A percentile compares a stretch with the other conserved stretches of the same genome.
Conservation (phyloP, 2,329 filamentous ascomycete species). For the Fusarium clavum region DNA sequence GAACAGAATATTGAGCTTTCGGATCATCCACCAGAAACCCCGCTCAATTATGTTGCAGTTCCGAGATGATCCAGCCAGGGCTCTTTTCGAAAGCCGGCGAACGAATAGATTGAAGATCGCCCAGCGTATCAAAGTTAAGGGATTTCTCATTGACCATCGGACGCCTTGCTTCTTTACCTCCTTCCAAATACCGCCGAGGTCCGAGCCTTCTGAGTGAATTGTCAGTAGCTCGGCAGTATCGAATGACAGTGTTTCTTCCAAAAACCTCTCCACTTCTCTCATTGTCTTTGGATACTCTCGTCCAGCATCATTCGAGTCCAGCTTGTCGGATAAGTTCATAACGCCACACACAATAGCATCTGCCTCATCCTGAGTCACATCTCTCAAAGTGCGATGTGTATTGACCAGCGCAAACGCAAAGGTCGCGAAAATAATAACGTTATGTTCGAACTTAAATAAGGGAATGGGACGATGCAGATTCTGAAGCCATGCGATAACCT, state of each 20-base stretch:
- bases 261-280: background rate
- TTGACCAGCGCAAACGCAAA: background rate
- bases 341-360: background rate
- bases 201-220: background rate
- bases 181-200: background rate
- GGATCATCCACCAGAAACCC: background rate
- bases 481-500: background rate
- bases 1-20: background rate
- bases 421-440: background rate
- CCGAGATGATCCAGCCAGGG: rapidly evolving
- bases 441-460: background rate
- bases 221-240: background rate
- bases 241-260: background rate
- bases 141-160: background rate
- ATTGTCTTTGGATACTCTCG: background rate
- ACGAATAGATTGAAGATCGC: background rate
- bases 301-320: background rate
- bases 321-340: background rate
- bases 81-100: background rate
- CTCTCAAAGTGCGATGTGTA: background rate
- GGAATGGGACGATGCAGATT: background rate
- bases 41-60: background rate
- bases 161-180: background rate
- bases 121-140: background rate
- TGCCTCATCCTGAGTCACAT: background rate